Evolutionary conservation across 2,329 filamentous ascomycete species (phyloP).

Genomic region (Pyrenophora graminea): DNA sequence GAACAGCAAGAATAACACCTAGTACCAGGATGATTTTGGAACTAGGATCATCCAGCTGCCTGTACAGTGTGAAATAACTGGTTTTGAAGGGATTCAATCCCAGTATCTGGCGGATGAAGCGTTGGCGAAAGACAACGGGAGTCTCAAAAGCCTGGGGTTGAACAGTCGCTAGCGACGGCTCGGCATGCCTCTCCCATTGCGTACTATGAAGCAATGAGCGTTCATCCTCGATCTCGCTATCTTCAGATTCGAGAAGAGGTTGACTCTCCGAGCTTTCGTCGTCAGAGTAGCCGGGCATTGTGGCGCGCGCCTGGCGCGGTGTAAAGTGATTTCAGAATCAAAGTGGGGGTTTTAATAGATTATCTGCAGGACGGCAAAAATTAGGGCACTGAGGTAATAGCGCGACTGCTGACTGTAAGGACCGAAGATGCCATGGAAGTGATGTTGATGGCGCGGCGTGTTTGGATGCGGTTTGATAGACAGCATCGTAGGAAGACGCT

Average conservation of each 20-base stretch:
- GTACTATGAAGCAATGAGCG: constrained; percentile 26
- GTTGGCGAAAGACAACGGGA: constrained; percentile 36
- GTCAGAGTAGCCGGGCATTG: constrained; percentile 12
- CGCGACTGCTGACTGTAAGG: constrained; percentile 5
- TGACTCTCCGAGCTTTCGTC: constrained; percentile 24
- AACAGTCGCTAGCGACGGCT: constrained; percentile 42
- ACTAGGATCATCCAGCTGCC: constrained; percentile 48
- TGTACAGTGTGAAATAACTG: constrained; percentile 56
- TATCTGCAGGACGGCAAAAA: neutral
- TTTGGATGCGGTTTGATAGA: neutral
- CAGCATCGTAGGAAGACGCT: constrained; percentile 1
- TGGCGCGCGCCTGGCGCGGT: constrained; percentile 9
- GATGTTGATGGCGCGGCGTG: constrained; percentile 12
- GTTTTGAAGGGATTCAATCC: constrained; percentile 52
- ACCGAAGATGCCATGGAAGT: constrained; percentile 15
- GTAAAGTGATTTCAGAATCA: constrained; percentile 1
- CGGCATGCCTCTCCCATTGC: constrained; percentile 41
- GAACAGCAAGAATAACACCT: constrained; percentile 52
- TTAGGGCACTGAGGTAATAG: neutral
- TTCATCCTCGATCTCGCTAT: constrained; percentile 18
- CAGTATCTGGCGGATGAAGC: constrained; percentile 46
- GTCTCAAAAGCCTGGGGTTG: constrained; percentile 40
- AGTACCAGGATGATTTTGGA: constrained; percentile 44
- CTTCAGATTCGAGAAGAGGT: constrained; percentile 28
- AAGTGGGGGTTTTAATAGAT: constrained; percentile 6